Percentiles rank a stretch among this genome's conserved stretches.
phyloP scores from a whole-genome alignment of 2,329 filamentous ascomycete genomes.

The Neonectria coccinea region DNA sequence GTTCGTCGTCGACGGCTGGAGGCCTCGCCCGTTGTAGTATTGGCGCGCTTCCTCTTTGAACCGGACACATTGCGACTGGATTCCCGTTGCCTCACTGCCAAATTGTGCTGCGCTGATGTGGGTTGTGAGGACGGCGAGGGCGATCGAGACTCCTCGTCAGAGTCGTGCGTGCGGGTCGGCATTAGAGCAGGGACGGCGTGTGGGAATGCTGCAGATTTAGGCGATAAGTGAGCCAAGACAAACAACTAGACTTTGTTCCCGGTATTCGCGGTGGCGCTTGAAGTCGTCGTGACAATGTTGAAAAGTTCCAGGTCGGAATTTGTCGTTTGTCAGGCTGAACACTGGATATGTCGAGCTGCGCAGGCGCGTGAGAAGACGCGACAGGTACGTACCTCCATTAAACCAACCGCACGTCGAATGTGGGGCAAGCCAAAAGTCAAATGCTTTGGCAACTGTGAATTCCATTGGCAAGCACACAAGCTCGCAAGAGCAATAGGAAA shows the following conservation, averaged over 20 bases:
- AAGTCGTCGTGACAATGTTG: background rate
- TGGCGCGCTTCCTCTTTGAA: slow-evolving; percentile 50
- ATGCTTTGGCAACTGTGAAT: background rate
- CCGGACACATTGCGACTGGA: slow-evolving; percentile 39
- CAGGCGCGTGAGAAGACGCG: slow-evolving; percentile 19
- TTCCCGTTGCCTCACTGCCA: slow-evolving; percentile 45
- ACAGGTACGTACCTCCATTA: slow-evolving; percentile 29
- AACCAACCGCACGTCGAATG: slow-evolving; percentile 4
- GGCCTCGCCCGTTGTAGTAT: slow-evolving; percentile 38
- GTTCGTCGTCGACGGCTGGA: slow-evolving; percentile 44
- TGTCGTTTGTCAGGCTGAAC: slow-evolving; percentile 2
- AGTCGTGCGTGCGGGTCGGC: slow-evolving; percentile 43
- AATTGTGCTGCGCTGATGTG: slow-evolving; percentile 36
- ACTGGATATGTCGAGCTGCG: background rate
- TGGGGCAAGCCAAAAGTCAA: slow-evolving; percentile 8
- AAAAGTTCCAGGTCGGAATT: background rate
- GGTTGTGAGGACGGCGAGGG: slow-evolving; percentile 36
- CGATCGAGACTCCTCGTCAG: slow-evolving; percentile 38
- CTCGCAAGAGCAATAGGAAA: background rate
- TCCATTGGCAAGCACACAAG: background rate
- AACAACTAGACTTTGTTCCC: background rate
- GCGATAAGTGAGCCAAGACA: background rate
- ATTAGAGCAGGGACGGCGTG: slow-evolving; percentile 32
- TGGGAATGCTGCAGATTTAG: background rate
- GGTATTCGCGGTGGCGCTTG: background rate